phyloP scores from a whole-genome alignment of 768 basidiomycete species.

The Lyophyllum atratum region DNA sequence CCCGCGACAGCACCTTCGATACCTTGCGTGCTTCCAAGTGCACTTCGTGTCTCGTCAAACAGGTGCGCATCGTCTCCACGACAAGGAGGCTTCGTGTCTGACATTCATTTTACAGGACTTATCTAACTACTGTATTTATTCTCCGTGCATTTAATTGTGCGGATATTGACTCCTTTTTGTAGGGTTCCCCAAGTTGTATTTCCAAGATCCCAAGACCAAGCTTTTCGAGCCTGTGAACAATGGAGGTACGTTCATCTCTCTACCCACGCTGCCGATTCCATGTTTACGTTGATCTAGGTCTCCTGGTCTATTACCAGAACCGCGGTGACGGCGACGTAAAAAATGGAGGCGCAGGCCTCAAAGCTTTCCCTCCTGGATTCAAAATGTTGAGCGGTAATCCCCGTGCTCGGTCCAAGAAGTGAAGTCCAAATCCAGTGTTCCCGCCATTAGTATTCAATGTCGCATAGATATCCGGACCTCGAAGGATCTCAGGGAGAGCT shows the following conservation, averaged over 20 bases:
- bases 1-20: constrained; percentile 33
- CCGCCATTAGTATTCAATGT: background rate
- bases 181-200: constrained; percentile 47
- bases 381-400: constrained; percentile 46
- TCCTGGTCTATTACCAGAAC: constrained; percentile 45
- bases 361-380: constrained; percentile 44
- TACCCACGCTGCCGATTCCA: background rate
- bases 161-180: background rate
- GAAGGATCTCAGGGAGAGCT: constrained; percentile 42
- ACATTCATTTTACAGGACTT: constrained; percentile 27
- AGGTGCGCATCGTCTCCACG: constrained; percentile 19
- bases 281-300: constrained; percentile 21
- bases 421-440: background rate
- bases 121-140: constrained; percentile 39
- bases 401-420: constrained; percentile 36
- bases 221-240: constrained; percentile 38
- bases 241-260: constrained; percentile 31
- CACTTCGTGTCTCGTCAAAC: constrained; percentile 37
- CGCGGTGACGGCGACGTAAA: constrained; percentile 36
- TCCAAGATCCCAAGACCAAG: constrained; percentile 39
- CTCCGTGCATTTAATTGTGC: background rate
- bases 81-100: background rate
- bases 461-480: constrained; percentile 26
- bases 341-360: constrained; percentile 42
- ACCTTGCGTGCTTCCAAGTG: constrained; percentile 36